Evolutionary conservation across 148 eudicot species (phyloP).

Genomic region (Oxyria digyna): DNA sequence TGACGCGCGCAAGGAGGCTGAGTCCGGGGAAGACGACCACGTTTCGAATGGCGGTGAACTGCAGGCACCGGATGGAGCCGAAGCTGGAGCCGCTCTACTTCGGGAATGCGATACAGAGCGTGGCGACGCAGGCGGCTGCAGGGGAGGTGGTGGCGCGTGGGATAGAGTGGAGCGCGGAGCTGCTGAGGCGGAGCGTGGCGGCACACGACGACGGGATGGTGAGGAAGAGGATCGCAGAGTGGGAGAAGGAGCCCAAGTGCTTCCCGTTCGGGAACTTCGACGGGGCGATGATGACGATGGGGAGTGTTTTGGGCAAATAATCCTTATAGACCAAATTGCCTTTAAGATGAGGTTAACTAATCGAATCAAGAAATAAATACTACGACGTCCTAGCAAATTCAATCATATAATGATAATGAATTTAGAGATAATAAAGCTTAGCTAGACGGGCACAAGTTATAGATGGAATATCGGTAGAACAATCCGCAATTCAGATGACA

Average conservation of each 20-base stretch:
- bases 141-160: constrained; percentile 39
- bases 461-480: no score
- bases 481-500: no score
- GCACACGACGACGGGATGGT: constrained; percentile 33
- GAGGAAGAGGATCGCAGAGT: constrained; percentile 22
- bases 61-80: constrained; percentile 48
- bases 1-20: constrained; percentile 44
- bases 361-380: no score
- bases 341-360: no score
- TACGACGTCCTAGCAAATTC: no score
- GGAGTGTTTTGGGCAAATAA: no score
- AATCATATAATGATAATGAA: no score
- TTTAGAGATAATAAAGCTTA: no score
- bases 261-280: constrained; percentile 50
- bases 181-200: constrained; percentile 19
- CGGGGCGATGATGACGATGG: constrained; percentile 60
- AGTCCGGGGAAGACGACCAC: constrained; percentile 27
- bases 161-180: constrained; percentile 30
- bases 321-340: no score
- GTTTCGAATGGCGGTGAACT: constrained; percentile 42
- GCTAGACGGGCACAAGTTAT: no score
- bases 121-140: constrained; percentile 21
- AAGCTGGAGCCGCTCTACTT: constrained; percentile 38
- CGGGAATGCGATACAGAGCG: constrained; percentile 60
- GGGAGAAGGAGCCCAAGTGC: constrained; percentile 44